These are phyloP conservation scores for Globisporangium uncinulatum DNA, from an alignment of 352 stramenopile species.

Conservation along the genomic window DNA sequence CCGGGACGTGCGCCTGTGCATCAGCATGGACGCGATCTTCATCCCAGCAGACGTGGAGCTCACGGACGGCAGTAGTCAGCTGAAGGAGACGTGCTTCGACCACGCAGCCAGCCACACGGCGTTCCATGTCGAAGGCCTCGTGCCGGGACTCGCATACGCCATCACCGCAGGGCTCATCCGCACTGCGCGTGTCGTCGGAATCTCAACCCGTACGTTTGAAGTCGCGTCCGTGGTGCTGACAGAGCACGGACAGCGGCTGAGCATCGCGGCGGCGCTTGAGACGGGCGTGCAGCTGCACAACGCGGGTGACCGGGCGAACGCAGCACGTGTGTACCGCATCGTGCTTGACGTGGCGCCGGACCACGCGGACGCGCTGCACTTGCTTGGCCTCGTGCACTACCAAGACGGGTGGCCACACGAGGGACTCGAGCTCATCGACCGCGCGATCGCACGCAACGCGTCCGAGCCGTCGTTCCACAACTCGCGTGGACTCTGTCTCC, in stretches of 20 bases:
- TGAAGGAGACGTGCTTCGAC: slow-evolving; percentile 57
- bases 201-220: slow-evolving; percentile 61
- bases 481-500: slow-evolving; percentile 46
- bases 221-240: slow-evolving; percentile 40
- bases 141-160: slow-evolving; percentile 46
- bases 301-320: slow-evolving; percentile 16
- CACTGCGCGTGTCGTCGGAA: slow-evolving; percentile 36
- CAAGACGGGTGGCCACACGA: slow-evolving; percentile 28
- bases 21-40: slow-evolving; percentile 46
- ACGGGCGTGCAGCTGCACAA: slow-evolving; percentile 34
- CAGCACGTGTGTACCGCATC: slow-evolving; percentile 37
- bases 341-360: slow-evolving; percentile 51
- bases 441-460: slow-evolving; percentile 36
- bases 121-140: slow-evolving; percentile 52
- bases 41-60: slow-evolving; percentile 34
- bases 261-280: slow-evolving; percentile 39
- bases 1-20: slow-evolving; percentile 35
- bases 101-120: slow-evolving; percentile 38
- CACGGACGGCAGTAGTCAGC: slow-evolving; percentile 19
- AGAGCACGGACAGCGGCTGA: slow-evolving; percentile 20
- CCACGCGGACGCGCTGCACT: slow-evolving; percentile 38
- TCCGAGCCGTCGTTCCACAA: slow-evolving; percentile 47
- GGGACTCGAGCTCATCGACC: slow-evolving; percentile 31
- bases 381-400: slow-evolving; percentile 40
- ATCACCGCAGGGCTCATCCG: slow-evolving; percentile 50